Conservation (phyloP, 257 asterid genomes). For the Solanum lycopersicoides region DNA sequence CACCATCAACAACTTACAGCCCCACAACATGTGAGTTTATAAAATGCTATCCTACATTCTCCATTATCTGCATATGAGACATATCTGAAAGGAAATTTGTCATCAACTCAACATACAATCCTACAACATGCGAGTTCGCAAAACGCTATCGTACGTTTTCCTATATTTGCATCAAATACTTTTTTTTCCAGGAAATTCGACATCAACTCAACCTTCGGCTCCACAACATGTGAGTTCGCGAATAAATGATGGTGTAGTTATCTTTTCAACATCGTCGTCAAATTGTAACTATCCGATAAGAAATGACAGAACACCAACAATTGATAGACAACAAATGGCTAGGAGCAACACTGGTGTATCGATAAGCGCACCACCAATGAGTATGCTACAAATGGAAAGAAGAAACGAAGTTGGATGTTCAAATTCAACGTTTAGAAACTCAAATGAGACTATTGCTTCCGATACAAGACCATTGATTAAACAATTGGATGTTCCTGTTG, state of each 20-base stretch:
- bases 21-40: background rate
- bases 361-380: background rate
- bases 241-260: background rate
- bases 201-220: background rate
- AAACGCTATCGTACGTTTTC: background rate
- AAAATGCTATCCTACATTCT: background rate
- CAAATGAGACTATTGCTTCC: background rate
- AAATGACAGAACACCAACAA: background rate
- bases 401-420: background rate
- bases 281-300: no score
- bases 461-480: background rate
- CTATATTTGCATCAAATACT: background rate
- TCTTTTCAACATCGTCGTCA: background rate
- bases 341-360: background rate
- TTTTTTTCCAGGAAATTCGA: background rate
- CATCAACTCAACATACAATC: background rate
- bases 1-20: background rate
- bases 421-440: background rate
- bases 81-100: background rate
- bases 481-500: background rate
- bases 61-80: background rate
- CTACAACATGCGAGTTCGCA: background rate
- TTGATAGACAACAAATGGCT: background rate
- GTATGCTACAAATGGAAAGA: background rate
- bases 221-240: background rate